Conservation (phyloP, 148 eudicot genomes). For the Fagopyrum homotropicum region DNA sequence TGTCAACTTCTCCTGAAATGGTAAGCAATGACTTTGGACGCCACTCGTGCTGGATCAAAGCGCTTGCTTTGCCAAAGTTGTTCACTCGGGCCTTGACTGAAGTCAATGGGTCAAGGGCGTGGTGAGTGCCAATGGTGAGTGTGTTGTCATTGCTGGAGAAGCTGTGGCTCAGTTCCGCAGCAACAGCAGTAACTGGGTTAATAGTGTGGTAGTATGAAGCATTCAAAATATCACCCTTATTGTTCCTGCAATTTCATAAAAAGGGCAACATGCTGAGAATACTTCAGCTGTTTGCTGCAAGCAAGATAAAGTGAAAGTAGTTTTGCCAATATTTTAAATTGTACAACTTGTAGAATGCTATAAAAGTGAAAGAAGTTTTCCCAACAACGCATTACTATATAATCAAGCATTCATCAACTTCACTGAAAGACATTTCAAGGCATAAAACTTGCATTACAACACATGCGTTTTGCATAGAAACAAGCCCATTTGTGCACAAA, state of each 20-base stretch:
- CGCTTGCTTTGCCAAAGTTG: constrained; percentile 66
- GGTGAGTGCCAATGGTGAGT: constrained; percentile 69
- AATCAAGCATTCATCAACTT: too few species aligned
- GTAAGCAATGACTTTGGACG: constrained; percentile 67
- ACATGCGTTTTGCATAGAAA: too few species aligned
- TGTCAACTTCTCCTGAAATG: constrained; percentile 77
- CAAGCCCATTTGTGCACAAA: too few species aligned
- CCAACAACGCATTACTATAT: too few species aligned
- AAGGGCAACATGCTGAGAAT: background rate
- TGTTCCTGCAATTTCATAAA: constrained; percentile 37
- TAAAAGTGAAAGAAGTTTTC: too few species aligned
- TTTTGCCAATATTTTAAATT: too few species aligned
- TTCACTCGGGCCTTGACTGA: constrained; percentile 58
- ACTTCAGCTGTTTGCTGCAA: background rate
- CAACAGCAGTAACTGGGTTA: constrained; percentile 56
- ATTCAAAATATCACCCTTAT: constrained; percentile 60
- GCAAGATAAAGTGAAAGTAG: background rate
- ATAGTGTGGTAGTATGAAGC: constrained; percentile 60
- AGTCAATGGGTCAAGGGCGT: constrained; percentile 57
- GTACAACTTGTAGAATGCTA: too few species aligned
- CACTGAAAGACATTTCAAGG: too few species aligned
- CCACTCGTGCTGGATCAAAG: constrained; percentile 74
- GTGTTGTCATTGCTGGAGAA: constrained; percentile 72
- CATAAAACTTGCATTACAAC: too few species aligned
- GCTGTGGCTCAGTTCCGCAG: constrained; percentile 62